Base-by-base conservation (phyloP, 768 basidiomycete genomes). In the Ephemerocybe angulata region DNA sequence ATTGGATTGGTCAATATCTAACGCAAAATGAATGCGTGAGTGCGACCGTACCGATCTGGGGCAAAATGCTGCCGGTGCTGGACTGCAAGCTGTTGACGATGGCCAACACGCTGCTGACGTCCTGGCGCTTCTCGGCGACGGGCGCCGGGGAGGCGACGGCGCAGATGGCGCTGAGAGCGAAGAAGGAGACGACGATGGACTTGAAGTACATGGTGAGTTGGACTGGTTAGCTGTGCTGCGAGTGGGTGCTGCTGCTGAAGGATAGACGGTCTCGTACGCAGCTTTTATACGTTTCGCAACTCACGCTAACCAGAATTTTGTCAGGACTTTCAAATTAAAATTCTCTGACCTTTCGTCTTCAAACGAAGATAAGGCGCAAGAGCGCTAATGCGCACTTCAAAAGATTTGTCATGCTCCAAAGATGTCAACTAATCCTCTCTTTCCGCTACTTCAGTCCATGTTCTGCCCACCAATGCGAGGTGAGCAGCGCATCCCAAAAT, bases 31-130 rank as follows among this genome's bases (percentile, higher is more conserved):
- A 13, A 42, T 8, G 35, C 13, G 3, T 2, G 3, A n/a, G 35
- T 37, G 35, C 35, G 35, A 37, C 35, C 38, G 41, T 25, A 58
- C 57, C 53, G 27, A 59, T 52, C 28, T 59, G 58, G 31, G 58
- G 54, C 17, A 59, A 30, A 43, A 59, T 55, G 35, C 48, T 28
- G 31, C 22, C 53, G 27, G 54, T 53, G 19, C 11, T 33, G 31
- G 31, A 27, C 53, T 48, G 30, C 11, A 54, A 31, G 24, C 29
- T 46, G 44, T 28, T 31, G 30, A 54, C 19, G 33, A 54, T 41
- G 19, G 53, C 53, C 21, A 54, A 25, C 8, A 54, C 53, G 25
- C 37, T 31, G 25, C 43, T 21, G 4, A 47, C 19, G 42, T 42
- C 52, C 44, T 54, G 43, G 17, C 53, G 53, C 53, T 48, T 54